A percentile compares a stretch with the other conserved stretches of the same genome.
Conservation (phyloP, 441 rosid species). For the Populus hybrid region DNA sequence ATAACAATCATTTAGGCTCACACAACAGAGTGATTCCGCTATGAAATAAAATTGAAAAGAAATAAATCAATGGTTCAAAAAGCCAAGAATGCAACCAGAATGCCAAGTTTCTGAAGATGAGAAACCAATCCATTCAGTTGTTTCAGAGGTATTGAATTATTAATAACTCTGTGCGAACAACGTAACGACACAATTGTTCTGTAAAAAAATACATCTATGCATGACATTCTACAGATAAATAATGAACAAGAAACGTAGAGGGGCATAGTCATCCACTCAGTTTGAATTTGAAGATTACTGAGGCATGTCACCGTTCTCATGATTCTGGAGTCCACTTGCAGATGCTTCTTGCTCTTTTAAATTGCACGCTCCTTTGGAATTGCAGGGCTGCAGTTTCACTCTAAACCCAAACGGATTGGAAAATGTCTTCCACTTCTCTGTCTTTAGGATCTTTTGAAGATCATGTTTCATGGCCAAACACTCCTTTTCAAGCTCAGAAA, state of each 20-base stretch:
- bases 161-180: not conserved
- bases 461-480: conserved; percentile 75
- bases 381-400: conserved; percentile 54
- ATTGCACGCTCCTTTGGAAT: conserved; percentile 30
- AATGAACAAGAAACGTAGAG: not conserved
- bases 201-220: not conserved
- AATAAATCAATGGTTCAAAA: not conserved
- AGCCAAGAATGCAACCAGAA: not conserved
- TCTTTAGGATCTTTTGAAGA: conserved; percentile 64
- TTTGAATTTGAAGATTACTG: conserved; percentile 14
- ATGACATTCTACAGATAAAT: conserved; percentile 2
- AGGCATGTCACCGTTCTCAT: conserved; percentile 20
- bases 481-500: conserved; percentile 70
- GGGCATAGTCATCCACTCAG: not conserved
- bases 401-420: conserved; percentile 50
- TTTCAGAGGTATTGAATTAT: not conserved
- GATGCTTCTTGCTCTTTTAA: conserved; percentile 20
- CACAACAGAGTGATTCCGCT: not conserved
- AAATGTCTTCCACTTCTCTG: conserved; percentile 62
- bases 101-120: not conserved
- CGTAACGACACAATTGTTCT: conserved; percentile 2
- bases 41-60: not conserved
- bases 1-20: not conserved
- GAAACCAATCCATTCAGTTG: not conserved
- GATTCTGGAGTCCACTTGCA: conserved; percentile 17